Base-by-base conservation (phyloP, 768 basidiomycete genomes). In the Leucocoprinus birnbaumii region DNA sequence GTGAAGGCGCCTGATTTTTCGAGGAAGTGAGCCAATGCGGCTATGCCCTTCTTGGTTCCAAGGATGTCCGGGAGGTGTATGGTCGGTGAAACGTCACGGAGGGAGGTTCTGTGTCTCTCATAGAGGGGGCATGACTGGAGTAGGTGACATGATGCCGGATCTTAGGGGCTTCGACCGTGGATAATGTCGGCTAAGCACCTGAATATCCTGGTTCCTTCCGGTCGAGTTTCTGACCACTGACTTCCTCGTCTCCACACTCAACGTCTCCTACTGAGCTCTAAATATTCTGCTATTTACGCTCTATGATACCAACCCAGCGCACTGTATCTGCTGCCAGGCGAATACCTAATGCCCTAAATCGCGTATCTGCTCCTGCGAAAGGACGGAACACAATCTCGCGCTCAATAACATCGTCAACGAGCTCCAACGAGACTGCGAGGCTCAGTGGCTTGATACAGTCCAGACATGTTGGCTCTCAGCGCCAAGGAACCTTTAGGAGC, bases 241-340 rank as follows among this genome's bases (percentile, higher is more conserved):
- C 31, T 31, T 31, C 31, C 5, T 31, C 31, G n/a, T n/a, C n/a
- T 35, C 34, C 34, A 35, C 14, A 35, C 14, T 45, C 31, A 31
- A 16, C 3, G 9, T 34, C 13, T 40, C 35, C 19, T 35, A 18
- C 40, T 14, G n/a, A 14, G 18, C n/a, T 41, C 6, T 14, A 41
- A 16, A 26, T 6, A 22, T 13, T 46, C n/a, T 7, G 24, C n/a
- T 25, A 31, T 31, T 11, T 31, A 11, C 34, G 34, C 34, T 37
- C 49, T 47, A 74, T 73, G 73, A 68, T 74, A 61, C 70, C 68
- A 11, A 65, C 71, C n/a, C 71, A 73, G 50, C 71, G 71, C 18
- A 68, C 67, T n/a, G 60, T 62, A 14, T 48, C 48, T 26, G 60
- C 65, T 51, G 62, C 68, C 10, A 63, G 67, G 46, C 66, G 62